phyloP scores from a whole-genome alignment of 257 asterid genomes.

The Capsicum rhomboideum region DNA sequence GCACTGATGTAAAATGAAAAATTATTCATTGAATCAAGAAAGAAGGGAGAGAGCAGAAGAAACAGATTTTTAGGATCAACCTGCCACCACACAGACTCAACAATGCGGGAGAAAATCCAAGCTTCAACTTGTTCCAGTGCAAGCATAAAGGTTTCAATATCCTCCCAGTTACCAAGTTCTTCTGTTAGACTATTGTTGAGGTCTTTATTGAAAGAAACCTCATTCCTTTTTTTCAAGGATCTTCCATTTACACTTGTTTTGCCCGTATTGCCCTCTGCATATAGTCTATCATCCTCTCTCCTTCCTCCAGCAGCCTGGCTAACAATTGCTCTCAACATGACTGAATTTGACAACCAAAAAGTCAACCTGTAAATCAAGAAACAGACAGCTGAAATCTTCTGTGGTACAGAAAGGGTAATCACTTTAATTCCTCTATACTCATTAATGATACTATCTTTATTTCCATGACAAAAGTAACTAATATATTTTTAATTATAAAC shows the following conservation, averaged over 20 bases:
- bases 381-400: neutral
- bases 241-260: constrained; percentile 6
- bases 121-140: constrained; percentile 81
- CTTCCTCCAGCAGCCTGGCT: constrained; percentile 56
- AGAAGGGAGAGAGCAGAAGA: neutral
- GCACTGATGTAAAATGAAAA: constrained; percentile 1
- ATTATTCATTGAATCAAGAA: neutral
- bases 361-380: constrained; percentile 57
- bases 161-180: constrained; percentile 58
- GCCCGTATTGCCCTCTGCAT: constrained; percentile 7
- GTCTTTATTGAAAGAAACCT: neutral
- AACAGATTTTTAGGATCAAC: constrained; percentile 19
- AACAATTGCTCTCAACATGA: constrained; percentile 79
- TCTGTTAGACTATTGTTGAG: constrained; percentile 27
- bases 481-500: neutral
- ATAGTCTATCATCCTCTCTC: constrained; percentile 17
- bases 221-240: constrained; percentile 6
- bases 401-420: neutral
- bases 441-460: neutral
- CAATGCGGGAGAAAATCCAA: constrained; percentile 83
- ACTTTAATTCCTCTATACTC: neutral
- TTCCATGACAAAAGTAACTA: neutral
- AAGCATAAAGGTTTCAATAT: constrained; percentile 46
- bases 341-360: constrained; percentile 85
- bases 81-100: constrained; percentile 99